Conservation (phyloP, 768 basidiomycete genomes). For the Macrolepiota dolichaula region DNA sequence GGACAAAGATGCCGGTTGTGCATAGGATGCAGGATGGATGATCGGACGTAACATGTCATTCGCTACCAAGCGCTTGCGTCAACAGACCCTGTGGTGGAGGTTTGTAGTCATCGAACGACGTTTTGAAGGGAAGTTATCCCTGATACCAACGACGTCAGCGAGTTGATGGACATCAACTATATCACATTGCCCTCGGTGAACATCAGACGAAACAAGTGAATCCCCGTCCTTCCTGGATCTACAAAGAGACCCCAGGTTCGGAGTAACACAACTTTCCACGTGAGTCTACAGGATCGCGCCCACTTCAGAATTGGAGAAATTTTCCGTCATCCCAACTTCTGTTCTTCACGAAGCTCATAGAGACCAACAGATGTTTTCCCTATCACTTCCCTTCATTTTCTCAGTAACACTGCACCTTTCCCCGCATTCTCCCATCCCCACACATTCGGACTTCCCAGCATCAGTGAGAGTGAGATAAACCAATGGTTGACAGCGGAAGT, state of each 20-base stretch:
- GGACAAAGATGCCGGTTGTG: no score
- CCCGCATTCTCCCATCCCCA: no score
- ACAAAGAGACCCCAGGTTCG: not conserved
- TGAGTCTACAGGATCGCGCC: not conserved
- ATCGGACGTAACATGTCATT: constrained; percentile 1
- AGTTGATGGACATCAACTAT: not conserved
- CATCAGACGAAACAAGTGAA: not conserved
- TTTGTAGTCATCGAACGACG: not conserved
- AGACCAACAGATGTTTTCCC: no score
- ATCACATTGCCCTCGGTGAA: not conserved
- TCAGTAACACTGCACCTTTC: no score
- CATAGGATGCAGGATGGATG: not conserved
- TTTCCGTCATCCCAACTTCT: not conserved
- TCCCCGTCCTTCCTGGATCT: not conserved
- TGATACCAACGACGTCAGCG: not conserved
- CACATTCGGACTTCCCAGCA: no score
- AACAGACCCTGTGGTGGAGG: not conserved
- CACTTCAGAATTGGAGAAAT: no score
- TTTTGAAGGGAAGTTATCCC: not conserved
- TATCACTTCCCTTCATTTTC: no score
- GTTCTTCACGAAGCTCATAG: not conserved
- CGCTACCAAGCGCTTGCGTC: not conserved
- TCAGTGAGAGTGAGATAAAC: no score
- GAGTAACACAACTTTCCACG: not conserved
- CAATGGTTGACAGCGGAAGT: not conserved